phyloP scores from a whole-genome alignment of 306 rosid species.

The Psophocarpus tetragonolobus region DNA sequence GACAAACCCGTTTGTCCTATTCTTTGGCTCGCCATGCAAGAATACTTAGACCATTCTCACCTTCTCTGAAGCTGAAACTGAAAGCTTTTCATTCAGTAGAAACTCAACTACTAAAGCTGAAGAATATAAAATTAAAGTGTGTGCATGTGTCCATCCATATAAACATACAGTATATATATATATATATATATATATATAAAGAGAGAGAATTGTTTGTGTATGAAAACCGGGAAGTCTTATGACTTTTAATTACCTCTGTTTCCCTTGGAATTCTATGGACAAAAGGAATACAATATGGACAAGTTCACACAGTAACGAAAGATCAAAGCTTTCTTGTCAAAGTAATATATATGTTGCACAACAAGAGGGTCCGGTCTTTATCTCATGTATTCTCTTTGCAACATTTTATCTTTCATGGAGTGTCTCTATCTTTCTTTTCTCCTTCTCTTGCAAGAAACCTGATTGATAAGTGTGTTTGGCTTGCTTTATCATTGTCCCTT shows the following conservation, averaged over 20 bases:
- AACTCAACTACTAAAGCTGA: constrained; percentile 27
- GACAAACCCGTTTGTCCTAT: constrained; percentile 73
- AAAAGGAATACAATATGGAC: constrained; percentile 41
- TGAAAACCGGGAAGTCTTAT: constrained; percentile 22
- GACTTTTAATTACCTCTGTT: constrained; percentile 42
- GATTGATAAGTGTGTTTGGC: constrained; percentile 41
- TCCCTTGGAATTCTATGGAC: constrained; percentile 32
- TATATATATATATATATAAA: not conserved
- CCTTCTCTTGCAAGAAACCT: constrained; percentile 55
- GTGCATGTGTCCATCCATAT: not conserved
- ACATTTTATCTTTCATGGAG: constrained; percentile 40
- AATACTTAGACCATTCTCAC: constrained; percentile 50
- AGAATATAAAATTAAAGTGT: constrained; percentile 31
- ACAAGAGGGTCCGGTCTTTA: constrained; percentile 51
- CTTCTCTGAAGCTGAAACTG: constrained; percentile 46
- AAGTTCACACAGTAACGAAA: constrained; percentile 36
- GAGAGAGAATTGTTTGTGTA: not conserved
- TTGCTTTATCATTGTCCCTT: constrained; percentile 41
- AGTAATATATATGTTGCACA: constrained; percentile 41
- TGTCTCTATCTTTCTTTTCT: constrained; percentile 50
- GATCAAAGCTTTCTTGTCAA: constrained; percentile 67
- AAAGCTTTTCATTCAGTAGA: constrained; percentile 32
- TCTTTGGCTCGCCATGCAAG: constrained; percentile 82
- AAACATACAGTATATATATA: not conserved
- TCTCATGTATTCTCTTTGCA: constrained; percentile 48